A percentile compares a stretch with the other conserved stretches of the same genome.
Evolutionary conservation across 108 stramenopile genomes (phyloP).

Genomic region (Bacterosira constricta): DNA sequence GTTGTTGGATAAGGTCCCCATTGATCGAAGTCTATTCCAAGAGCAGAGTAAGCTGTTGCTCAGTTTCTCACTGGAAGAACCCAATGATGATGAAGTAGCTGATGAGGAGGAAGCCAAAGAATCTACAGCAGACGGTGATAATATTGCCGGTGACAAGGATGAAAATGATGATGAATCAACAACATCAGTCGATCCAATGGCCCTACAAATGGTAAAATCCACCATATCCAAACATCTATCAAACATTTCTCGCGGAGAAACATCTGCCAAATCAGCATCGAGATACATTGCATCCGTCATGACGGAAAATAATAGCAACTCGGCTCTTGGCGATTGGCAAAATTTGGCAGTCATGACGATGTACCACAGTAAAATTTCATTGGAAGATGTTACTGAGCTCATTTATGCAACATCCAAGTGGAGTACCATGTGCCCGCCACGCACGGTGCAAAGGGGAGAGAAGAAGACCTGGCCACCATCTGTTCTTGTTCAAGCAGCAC

Average conservation of each 20-base stretch:
- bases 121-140: background rate
- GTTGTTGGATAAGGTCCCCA: slow-evolving; percentile 28
- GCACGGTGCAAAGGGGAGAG: slow-evolving; percentile 18
- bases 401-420: slow-evolving; percentile 32
- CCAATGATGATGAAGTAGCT: slow-evolving; percentile 2
- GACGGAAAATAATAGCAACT: background rate
- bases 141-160: slow-evolving; percentile 11
- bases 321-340: slow-evolving; percentile 15
- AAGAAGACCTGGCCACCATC: slow-evolving; percentile 37
- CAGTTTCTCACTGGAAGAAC: background rate
- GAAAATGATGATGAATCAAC: slow-evolving; percentile 23
- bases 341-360: slow-evolving; percentile 51
- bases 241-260: slow-evolving; percentile 47
- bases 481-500: slow-evolving; percentile 44
- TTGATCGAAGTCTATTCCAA: slow-evolving; percentile 27
- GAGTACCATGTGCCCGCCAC: slow-evolving; percentile 61
- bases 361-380: slow-evolving; percentile 58
- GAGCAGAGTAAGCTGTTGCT: slow-evolving; percentile 13
- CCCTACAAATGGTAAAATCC: slow-evolving; percentile 58
- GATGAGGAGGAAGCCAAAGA: slow-evolving; percentile 18
- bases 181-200: slow-evolving; percentile 60
- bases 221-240: slow-evolving; percentile 40
- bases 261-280: slow-evolving; percentile 36
- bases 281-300: slow-evolving; percentile 22
- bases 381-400: slow-evolving; percentile 51